Conservation (phyloP, 1,139 yeast species). For the Eremothecium coryli region DNA sequence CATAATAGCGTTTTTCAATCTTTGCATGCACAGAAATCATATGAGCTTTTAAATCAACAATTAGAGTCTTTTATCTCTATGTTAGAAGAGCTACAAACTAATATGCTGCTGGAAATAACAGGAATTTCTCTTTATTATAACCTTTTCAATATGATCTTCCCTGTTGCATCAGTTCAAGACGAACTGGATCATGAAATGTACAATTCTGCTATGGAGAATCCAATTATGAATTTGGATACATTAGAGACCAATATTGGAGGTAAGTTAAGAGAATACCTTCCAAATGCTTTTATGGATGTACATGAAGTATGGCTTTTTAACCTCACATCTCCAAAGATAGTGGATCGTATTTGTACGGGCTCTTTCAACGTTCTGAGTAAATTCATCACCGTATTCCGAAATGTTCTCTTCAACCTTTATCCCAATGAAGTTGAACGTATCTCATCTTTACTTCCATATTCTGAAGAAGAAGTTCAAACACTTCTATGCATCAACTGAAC, state of each 20-base stretch:
- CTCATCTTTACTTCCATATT: conserved; percentile 24
- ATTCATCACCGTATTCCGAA: conserved; percentile 47
- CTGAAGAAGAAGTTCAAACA: conserved; percentile 50
- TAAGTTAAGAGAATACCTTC: conserved; percentile 45
- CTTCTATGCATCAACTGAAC: conserved; percentile 47
- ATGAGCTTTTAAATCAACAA: conserved; percentile 33
- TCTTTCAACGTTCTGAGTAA: conserved; percentile 43
- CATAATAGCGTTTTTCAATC: conserved; percentile 22
- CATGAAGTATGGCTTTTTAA: conserved; percentile 47
- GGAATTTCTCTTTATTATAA: conserved; percentile 50
- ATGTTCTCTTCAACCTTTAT: conserved; percentile 32
- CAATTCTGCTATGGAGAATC: conserved; percentile 55
- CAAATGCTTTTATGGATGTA: conserved; percentile 53
- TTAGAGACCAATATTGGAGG: conserved; percentile 40
- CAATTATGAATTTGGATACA: conserved; percentile 42
- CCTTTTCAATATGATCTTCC: conserved; percentile 61
- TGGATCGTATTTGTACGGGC: conserved; percentile 43
- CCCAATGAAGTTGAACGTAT: conserved; percentile 27
- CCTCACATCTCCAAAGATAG: conserved; percentile 54
- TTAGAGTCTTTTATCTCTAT: conserved; percentile 30
- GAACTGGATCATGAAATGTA: conserved; percentile 47
- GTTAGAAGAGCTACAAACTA: conserved; percentile 35
- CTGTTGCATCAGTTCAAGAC: conserved; percentile 39
- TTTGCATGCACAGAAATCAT: conserved; percentile 29
- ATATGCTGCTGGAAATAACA: conserved; percentile 40